Conservation (phyloP, 495 filamentous ascomycete genomes). For the Penicillium malachiteum region DNA sequence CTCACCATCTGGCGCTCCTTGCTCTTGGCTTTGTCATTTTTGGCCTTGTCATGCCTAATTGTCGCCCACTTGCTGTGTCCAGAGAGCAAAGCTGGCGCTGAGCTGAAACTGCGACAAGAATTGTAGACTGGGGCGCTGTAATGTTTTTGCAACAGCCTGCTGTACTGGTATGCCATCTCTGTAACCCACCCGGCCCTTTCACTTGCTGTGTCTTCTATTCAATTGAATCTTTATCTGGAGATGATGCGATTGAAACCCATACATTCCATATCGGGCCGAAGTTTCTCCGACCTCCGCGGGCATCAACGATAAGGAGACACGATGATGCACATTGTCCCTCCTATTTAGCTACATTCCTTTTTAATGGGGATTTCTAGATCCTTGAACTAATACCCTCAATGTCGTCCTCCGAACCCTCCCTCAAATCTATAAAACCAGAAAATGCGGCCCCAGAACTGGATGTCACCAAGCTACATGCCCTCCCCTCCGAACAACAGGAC, state of each 20-base stretch:
- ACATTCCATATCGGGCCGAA: slow-evolving; percentile 31
- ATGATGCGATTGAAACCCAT: slow-evolving; percentile 7
- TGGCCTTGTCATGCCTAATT: slow-evolving; percentile 91
- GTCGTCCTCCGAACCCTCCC: slow-evolving; percentile 38
- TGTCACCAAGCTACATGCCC: slow-evolving; percentile 78
- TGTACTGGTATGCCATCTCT: slow-evolving; percentile 18
- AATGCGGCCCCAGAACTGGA: slow-evolving; percentile 67
- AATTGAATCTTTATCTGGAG: background rate
- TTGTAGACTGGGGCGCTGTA: slow-evolving; percentile 9
- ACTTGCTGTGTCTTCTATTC: background rate
- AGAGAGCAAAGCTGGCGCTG: slow-evolving; percentile 48
- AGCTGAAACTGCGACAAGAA: slow-evolving; percentile 48
- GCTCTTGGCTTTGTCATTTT: slow-evolving; percentile 61
- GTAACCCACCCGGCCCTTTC: background rate
- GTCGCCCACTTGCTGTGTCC: slow-evolving; percentile 94
- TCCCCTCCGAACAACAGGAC: slow-evolving; percentile 94
- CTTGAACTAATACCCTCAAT: slow-evolving; percentile 28
- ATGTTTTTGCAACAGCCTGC: slow-evolving; percentile 14
- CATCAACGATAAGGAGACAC: slow-evolving; percentile 31
- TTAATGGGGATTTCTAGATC: slow-evolving; percentile 26
- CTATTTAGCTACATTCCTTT: slow-evolving; percentile 6
- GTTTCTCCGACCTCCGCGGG: slow-evolving; percentile 37
- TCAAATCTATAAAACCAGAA: slow-evolving; percentile 28
- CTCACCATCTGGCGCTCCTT: slow-evolving; percentile 49
- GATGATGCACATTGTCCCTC: slow-evolving; percentile 1